phyloP scores from a whole-genome alignment of 2,329 filamentous ascomycete species.

The Trichoderma endophyticum region DNA sequence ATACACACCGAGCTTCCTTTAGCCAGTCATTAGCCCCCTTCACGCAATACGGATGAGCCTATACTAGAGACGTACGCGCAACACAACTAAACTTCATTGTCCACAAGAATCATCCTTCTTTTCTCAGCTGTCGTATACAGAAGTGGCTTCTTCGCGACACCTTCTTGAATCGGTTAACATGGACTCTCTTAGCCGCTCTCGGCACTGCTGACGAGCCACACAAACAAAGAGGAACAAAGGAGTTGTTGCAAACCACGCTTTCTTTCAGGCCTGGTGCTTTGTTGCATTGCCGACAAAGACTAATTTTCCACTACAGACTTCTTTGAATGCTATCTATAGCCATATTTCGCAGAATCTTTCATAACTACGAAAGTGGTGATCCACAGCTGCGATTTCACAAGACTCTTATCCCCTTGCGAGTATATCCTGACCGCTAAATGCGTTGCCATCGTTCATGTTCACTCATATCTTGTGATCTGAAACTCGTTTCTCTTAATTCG shows the following conservation, averaged over 20 bases:
- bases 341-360: not conserved
- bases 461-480: not conserved
- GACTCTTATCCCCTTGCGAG: not conserved
- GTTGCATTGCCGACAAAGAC: not conserved
- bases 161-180: conserved; percentile 13
- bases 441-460: not conserved
- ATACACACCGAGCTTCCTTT: not conserved
- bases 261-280: not conserved
- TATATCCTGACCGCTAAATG: not conserved
- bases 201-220: not conserved
- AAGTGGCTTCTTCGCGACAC: conserved; percentile 8
- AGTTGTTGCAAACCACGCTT: not conserved
- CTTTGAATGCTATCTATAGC: not conserved
- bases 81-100: not conserved
- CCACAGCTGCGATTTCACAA: not conserved
- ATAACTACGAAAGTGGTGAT: too few species aligned
- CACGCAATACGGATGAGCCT: not conserved
- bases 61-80: not conserved
- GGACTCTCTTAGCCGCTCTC: not conserved
- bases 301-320: not conserved
- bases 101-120: conserved; percentile 8
- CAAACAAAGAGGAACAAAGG: too few species aligned
- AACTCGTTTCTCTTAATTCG: not conserved
- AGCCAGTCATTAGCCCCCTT: not conserved
- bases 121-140: not conserved